Evolutionary conservation across 2,329 filamentous ascomycete species (phyloP).

Genomic region (Neopestalotiopsis clavispora): DNA sequence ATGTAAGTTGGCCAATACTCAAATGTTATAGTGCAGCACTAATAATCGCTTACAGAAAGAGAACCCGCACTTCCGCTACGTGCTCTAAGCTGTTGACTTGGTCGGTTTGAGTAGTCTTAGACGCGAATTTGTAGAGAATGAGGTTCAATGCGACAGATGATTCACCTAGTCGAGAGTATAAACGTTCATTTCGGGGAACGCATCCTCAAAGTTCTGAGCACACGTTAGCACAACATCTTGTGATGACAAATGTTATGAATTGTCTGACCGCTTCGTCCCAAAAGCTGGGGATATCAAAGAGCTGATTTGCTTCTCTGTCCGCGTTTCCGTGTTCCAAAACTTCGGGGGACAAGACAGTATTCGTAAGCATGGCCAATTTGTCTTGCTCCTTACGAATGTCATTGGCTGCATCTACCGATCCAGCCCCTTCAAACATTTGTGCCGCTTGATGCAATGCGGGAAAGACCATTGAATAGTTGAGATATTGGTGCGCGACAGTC

Average conservation of each 20-base stretch:
- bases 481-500: conserved; percentile 10
- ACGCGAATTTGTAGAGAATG: not conserved
- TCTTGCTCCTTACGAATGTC: conserved; percentile 13
- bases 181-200: conserved; percentile 12
- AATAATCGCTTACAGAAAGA: conserved; percentile 4
- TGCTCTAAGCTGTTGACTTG: not conserved
- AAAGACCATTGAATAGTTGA: conserved; percentile 12
- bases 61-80: conserved; percentile 7
- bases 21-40: too few species aligned
- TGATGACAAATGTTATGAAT: too few species aligned
- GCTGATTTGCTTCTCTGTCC: not conserved
- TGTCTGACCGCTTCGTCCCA: conserved; percentile 7
- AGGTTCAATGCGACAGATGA: not conserved
- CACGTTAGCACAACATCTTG: not conserved
- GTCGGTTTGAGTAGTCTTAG: not conserved
- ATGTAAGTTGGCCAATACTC: not conserved
- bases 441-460: conserved; percentile 8
- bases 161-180: conserved; percentile 9
- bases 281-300: conserved; percentile 12
- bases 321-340: not conserved
- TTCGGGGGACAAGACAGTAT: conserved; percentile 7
- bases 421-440: conserved; percentile 10
- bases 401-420: conserved; percentile 3
- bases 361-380: conserved; percentile 2
- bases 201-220: conserved; percentile 6